Conservation (phyloP, 768 basidiomycete species). For the Suillus subluteus region DNA sequence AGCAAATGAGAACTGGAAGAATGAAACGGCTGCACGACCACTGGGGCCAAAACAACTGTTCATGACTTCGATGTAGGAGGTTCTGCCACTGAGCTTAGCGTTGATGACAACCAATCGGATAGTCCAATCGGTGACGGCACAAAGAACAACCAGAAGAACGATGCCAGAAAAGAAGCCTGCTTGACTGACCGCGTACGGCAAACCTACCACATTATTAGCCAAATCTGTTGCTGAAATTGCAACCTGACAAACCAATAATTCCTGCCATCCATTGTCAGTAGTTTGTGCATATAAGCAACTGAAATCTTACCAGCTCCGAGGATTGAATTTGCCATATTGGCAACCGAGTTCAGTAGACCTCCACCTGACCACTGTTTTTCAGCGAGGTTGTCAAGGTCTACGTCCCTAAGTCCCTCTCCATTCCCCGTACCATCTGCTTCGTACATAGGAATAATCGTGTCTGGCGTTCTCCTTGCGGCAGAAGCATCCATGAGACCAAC, state of each 20-base stretch:
- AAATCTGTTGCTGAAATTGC: conserved; percentile 12
- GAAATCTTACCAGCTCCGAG: conserved; percentile 77
- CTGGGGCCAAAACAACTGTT: conserved; percentile 87
- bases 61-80: conserved; percentile 95
- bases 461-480: conserved; percentile 55
- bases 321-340: conserved; percentile 97
- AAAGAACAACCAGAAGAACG: conserved; percentile 78
- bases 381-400: conserved; percentile 76
- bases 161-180: conserved; percentile 93
- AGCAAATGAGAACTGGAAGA: conserved; percentile 98
- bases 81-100: conserved; percentile 91
- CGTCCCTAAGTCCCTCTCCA: conserved; percentile 36
- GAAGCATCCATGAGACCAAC: conserved; percentile 77
- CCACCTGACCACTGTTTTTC: conserved; percentile 70
- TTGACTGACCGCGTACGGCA: conserved; percentile 93
- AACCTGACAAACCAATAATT: conserved; percentile 66
- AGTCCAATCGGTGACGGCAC: conserved; percentile 94
- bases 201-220: conserved; percentile 48
- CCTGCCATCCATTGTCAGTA: conserved; percentile 43
- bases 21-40: conserved; percentile 92
- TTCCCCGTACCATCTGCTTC: conserved; percentile 16
- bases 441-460: conserved; percentile 55
- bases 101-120: conserved; percentile 95
- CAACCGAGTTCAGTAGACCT: conserved; percentile 76
- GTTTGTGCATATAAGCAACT: conserved; percentile 10